Evolutionary conservation across 192 early-diverging fungal genomes (phyloP).

Genomic region (Neocallimastix lanati): DNA sequence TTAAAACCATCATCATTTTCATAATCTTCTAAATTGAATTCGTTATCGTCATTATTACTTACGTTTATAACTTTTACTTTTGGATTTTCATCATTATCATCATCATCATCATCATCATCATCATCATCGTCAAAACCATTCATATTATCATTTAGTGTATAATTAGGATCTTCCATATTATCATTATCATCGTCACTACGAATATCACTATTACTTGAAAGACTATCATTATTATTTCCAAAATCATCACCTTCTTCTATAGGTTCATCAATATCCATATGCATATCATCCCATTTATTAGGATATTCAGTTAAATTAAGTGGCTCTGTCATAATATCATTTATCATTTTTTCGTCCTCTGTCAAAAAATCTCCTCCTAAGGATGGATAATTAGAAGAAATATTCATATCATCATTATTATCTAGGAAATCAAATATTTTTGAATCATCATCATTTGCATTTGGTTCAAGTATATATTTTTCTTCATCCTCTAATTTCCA

Average conservation of each 20-base stretch:
- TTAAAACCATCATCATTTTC: conserved; percentile 4
- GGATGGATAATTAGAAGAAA: neutral
- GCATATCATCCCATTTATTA: conserved; percentile 22
- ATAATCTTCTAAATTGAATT: neutral
- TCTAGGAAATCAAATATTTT: neutral
- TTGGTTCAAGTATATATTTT: conserved; percentile 29
- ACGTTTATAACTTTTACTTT: neutral
- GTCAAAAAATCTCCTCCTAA: conserved; percentile 2
- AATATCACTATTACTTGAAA: conserved; percentile 11
- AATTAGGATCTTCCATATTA: conserved; percentile 10
- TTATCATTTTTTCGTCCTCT: conserved; percentile 19
- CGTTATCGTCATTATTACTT: neutral
- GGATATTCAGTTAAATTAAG: conserved; percentile 22
- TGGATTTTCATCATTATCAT: conserved; percentile 7
- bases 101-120: conserved; percentile 10
- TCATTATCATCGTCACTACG: conserved; percentile 26
- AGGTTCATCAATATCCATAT: conserved; percentile 29
- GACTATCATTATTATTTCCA: conserved; percentile 22
- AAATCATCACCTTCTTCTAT: conserved; percentile 33
- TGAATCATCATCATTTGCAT: conserved; percentile 1
- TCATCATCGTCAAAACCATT: conserved; percentile 22
- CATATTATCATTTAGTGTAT: neutral
- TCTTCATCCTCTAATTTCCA: conserved; percentile 57
- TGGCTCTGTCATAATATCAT: conserved; percentile 23
- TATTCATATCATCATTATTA: conserved; percentile 14